Base-by-base conservation (phyloP, 768 basidiomycete species). In the Saitozyma podzolica region DNA sequence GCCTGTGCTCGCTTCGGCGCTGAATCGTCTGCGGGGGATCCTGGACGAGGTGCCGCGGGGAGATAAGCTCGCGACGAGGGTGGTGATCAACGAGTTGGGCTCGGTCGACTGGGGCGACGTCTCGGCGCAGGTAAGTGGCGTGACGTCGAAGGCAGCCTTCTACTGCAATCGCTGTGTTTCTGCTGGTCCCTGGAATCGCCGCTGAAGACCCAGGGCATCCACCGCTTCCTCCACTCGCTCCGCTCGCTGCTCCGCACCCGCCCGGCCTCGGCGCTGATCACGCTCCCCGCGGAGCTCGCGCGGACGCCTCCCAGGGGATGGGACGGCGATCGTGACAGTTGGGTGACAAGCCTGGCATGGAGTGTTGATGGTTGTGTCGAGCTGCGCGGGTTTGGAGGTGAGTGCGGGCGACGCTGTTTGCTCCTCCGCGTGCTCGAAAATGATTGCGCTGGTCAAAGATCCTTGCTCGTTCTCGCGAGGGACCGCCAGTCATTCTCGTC, bases 321-420 rank as follows among this genome's bases (percentile, higher is more conserved):
- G 59, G 10, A 29, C 11, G 54, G 50, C 7, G 39, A 20, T 6
- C 50, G 37, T 6, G 86, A 87, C 50, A 74, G 86, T 2, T 94
- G 91, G 90, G 78, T 87, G 39, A 85, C 88, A 66, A 89, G 87
- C 75, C 77, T 95, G 16, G 86, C 88, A 14, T 92, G 90, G 91
- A 77, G 87, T 40, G 84, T 87, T 2, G 92, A 95, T 78, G 87
- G 85, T 9, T 84, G 86, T 39, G 82, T 96, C 50, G 87, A 86
- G 48, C 80, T 95, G 67, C 81, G 84, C 50, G 88, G 90, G 29
- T 94, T 94, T 78, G 85, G 88, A 58, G 88, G 92, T 91, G 78
- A 66, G 84, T 29, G 29, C 29, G 29, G 29, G 29, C 29, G 29
- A 29, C 29, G 29, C 5, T 29, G 29, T 5, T 29, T 29, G 2